Base-by-base conservation (phyloP, 306 rosid genomes). In the Arachis stenosperma region DNA sequence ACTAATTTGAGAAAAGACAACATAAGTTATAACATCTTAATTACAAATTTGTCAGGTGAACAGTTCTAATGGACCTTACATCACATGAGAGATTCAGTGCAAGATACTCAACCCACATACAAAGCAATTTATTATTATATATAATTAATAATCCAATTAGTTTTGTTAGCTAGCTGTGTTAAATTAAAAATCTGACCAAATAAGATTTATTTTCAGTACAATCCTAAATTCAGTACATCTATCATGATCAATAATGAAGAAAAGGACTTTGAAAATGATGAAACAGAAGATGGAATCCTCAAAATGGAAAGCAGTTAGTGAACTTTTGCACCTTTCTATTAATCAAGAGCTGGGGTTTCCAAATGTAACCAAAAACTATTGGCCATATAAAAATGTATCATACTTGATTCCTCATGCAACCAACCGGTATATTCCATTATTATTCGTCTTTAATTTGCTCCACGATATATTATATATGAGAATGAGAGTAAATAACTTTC, bases 221-320 rank as follows among this genome's bases (percentile, higher is more conserved):
- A 61, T 77, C 73, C 41, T 70, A 48, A 8, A 54, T 68, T 13
- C 6, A 9, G 9, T 61, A 6, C 14, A 59, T 67, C 66, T 22
- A 22, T 22, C 27, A 22, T 22, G 1, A 33, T 33, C 37, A 2
- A 2, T 4, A 36, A 22, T 46, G 29, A 79, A 55, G 73, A 67
- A 75, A 55, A 67, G 1, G 67, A 79, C 65, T 56, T 56, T 43
- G 5, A 66, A 7, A 72, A 67, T 55, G 55, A 13, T 50, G 15
- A 50, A 50, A 50, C 17, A 73, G 56, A 62, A 62, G 67, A 42
- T 39, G 39, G 39, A 72, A 33, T 22, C 71, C 59, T 73, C 47
- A 52, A 80, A 76, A 63, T 52, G 80, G 80, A 80, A 80, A 79
- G 63, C 67, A 76, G 59, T 73, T 80, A 27, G 3, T 50, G 9